Conservation (phyloP, 2,329 filamentous ascomycete genomes). For the Didymella exigua region DNA sequence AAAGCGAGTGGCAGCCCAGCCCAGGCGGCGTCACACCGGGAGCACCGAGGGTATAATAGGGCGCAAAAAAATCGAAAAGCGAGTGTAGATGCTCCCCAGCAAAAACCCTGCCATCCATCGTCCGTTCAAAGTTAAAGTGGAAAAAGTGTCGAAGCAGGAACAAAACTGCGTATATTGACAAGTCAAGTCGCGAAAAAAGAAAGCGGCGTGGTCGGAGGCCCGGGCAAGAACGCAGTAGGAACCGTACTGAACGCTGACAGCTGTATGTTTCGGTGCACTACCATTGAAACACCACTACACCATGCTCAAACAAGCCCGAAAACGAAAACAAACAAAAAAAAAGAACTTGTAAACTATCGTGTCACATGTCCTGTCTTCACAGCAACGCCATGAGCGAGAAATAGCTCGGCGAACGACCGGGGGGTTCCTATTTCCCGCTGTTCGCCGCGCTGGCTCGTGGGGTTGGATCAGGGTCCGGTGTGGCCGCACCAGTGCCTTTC, state of each 20-base stretch:
- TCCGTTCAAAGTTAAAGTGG: too few species aligned
- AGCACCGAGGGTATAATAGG: conserved; percentile 15
- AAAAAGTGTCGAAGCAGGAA: neutral
- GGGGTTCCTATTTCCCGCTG: neutral
- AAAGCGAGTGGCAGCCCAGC: conserved; percentile 17
- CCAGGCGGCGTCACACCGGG: conserved; percentile 13
- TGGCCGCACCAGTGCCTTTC: conserved; percentile 36
- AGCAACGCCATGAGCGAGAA: neutral
- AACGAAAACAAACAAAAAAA: neutral
- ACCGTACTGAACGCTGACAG: conserved; percentile 15
- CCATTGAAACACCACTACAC: conserved; percentile 19
- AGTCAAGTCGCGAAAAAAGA: neutral
- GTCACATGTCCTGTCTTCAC: neutral
- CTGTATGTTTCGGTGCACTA: conserved; percentile 21
- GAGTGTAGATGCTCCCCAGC: neutral
- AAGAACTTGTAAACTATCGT: neutral
- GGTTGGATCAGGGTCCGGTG: conserved; percentile 51
- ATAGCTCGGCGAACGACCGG: neutral
- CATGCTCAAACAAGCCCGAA: conserved; percentile 3
- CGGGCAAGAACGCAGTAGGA: too few species aligned
- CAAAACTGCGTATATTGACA: conserved; percentile 7
- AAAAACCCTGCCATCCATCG: too few species aligned
- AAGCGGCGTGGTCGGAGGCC: too few species aligned
- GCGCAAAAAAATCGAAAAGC: conserved; percentile 8
- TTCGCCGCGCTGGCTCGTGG: conserved; percentile 37